Evolutionary conservation across 129 eudicot genomes (phyloP), one percentile per base, ranked within the genome.

Genomic region (Pulicaria dysenterica): DNA sequence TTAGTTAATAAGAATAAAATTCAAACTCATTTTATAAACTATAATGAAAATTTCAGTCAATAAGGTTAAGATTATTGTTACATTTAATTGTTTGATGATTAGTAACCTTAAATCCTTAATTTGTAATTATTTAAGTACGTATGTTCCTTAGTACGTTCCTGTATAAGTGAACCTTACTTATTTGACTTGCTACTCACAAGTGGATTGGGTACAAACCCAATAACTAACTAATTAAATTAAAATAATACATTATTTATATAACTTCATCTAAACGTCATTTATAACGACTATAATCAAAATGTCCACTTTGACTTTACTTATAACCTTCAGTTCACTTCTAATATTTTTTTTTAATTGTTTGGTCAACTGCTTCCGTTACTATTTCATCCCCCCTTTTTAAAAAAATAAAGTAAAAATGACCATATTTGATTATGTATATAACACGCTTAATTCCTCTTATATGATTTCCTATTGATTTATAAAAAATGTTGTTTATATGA

Each of bases 141-240:
- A 39, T 2, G 2, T 0, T 24, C n/a, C n/a, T n/a, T n/a, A n/a
- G n/a, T 47, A 53, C 37, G 63, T 42, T n/a, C 49, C 41, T 60
- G 41, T 40, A 59, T 3, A 59, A 9, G 70, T 58, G 45, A 58
- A 58, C 71, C 49, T 59, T 38, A 60, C 16, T 42, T 12, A 45
- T 70, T 70, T 71, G 82, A 78, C 82, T 78, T 78, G 8, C 53
- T 47, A 17, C 14, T 42, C 39, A 6, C 49, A 58, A 38, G 31
- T 76, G 75, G 42, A 67, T 58, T 40, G 75, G 80, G 80, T 68
- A 48, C 61, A 48, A 47, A 10, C 58, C 69, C 80, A 76, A 67
- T 68, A n/a, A 55, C 3, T 5, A 11, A 53, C 16, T 44, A n/a
- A n/a, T n/a, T n/a, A n/a, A n/a, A n/a, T n/a, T n/a, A 9, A 10